Evolutionary conservation across 2,329 filamentous ascomycete species (phyloP).

Genomic region (Capronia coronata): DNA sequence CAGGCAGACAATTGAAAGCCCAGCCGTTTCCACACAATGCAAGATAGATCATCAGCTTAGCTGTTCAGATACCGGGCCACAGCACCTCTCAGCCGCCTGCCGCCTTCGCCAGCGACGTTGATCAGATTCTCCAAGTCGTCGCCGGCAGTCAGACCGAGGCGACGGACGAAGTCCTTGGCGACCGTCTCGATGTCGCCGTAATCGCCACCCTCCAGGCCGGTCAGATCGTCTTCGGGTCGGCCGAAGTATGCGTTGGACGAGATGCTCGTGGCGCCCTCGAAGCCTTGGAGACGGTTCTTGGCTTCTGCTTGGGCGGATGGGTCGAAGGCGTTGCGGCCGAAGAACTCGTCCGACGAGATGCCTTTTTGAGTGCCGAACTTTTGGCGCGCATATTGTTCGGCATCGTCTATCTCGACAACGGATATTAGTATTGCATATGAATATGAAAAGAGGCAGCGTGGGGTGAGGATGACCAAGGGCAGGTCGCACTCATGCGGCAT

Average conservation of each 20-base stretch:
- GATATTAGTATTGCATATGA: not conserved
- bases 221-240: conserved; percentile 73
- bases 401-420: conserved; percentile 50
- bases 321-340: conserved; percentile 83
- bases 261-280: conserved; percentile 86
- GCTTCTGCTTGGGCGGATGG: conserved; percentile 74
- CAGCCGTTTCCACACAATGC: too few relatives aligned
- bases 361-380: conserved; percentile 93
- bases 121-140: conserved; percentile 92
- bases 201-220: conserved; percentile 54
- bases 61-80: conserved; percentile 47
- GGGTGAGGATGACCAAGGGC: too few relatives aligned
- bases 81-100: conserved; percentile 67
- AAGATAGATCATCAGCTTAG: too few relatives aligned
- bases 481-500: too few relatives aligned
- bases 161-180: conserved; percentile 91
- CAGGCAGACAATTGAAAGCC: too few relatives aligned
- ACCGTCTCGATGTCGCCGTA: conserved; percentile 90
- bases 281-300: conserved; percentile 78
- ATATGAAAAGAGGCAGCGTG: not conserved
- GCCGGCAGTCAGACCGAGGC: conserved; percentile 89
- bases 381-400: conserved; percentile 71
- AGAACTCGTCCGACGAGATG: conserved; percentile 97
- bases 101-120: conserved; percentile 76
- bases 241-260: conserved; percentile 98